A percentile compares a stretch with the other conserved stretches of the same genome.
phyloP scores from a whole-genome alignment of 179 eudicot species.

The Actinidia arguta region DNA sequence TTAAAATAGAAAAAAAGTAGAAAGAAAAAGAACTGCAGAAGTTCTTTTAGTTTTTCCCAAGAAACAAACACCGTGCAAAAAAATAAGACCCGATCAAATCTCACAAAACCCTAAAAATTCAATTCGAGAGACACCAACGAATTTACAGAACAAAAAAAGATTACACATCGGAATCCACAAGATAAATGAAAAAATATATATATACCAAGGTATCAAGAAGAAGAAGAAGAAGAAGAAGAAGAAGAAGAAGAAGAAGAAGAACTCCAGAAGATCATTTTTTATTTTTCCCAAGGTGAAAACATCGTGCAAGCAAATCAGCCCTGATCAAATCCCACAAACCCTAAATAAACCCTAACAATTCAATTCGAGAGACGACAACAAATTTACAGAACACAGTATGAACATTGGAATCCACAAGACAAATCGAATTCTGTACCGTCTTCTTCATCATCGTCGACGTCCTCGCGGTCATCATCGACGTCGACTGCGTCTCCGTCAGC shows the following conservation, averaged over 20 bases:
- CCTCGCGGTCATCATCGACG: slow-evolving; percentile 46
- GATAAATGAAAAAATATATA: too few relatives aligned
- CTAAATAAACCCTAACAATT: background rate
- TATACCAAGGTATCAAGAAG: too few relatives aligned
- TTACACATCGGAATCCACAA: background rate
- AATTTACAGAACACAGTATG: background rate
- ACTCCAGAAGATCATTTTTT: too few relatives aligned
- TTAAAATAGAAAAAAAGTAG: too few relatives aligned
- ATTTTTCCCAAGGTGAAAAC: background rate
- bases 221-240: too few relatives aligned
- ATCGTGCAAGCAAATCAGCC: background rate
- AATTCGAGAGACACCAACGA: background rate
- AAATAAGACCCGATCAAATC: background rate
- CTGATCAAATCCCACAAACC: background rate
- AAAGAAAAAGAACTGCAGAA: background rate
- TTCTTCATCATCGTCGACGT: slow-evolving; percentile 76
- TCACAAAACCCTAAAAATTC: background rate
- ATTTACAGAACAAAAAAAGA: background rate
- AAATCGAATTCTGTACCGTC: slow-evolving; percentile 48
- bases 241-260: too few relatives aligned
- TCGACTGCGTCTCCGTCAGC: slow-evolving; percentile 54
- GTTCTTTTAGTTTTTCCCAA: background rate
- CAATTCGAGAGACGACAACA: background rate
- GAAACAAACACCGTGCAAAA: background rate
- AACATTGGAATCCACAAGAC: background rate